Conservation (phyloP, 2,329 filamentous ascomycete species). For the Decorospora gaudefroyi region DNA sequence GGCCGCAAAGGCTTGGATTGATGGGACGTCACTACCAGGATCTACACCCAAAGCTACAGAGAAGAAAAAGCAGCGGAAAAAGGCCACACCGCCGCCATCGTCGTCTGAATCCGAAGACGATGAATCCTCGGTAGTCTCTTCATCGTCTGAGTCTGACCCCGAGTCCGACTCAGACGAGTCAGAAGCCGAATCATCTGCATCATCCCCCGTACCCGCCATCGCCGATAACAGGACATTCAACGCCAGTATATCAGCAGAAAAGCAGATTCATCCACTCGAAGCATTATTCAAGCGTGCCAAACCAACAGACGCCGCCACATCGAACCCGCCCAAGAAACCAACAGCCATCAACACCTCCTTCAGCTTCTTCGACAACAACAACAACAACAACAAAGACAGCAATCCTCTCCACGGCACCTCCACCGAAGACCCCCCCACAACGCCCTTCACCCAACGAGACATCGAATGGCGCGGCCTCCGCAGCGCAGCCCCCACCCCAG, state of each 20-base stretch:
- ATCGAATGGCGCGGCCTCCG: slow-evolving; percentile 74
- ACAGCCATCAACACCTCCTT: slow-evolving; percentile 64
- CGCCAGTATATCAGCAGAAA: slow-evolving; percentile 28
- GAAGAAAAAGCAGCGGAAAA: slow-evolving; percentile 29
- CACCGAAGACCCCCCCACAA: slow-evolving; percentile 62
- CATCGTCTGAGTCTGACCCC: slow-evolving; percentile 38
- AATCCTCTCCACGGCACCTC: slow-evolving; percentile 47
- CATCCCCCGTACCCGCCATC: slow-evolving; percentile 22
- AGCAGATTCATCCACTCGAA: slow-evolving; percentile 79
- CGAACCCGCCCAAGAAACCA: slow-evolving; percentile 46
- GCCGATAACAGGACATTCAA: slow-evolving; percentile 17
- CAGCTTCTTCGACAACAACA: slow-evolving; percentile 69
- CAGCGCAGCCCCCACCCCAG: slow-evolving; percentile 91
- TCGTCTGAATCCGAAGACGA: slow-evolving; percentile 35
- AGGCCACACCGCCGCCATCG: slow-evolving; percentile 31
- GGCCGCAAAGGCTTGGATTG: slow-evolving; percentile 26
- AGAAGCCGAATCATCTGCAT: slow-evolving; percentile 19
- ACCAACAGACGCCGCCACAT: slow-evolving; percentile 36
- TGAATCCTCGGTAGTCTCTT: slow-evolving; percentile 45
- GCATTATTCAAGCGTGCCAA: slow-evolving; percentile 82
- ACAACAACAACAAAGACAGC: slow-evolving; percentile 48
- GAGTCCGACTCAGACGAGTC: slow-evolving; percentile 27
- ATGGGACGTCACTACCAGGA: slow-evolving; percentile 23
- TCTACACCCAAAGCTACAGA: slow-evolving; percentile 22
- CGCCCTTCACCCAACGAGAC: slow-evolving; percentile 81